phyloP scores from a whole-genome alignment of 2,329 filamentous ascomycete genomes.

The Paecilomyces dactylethromorphus region DNA sequence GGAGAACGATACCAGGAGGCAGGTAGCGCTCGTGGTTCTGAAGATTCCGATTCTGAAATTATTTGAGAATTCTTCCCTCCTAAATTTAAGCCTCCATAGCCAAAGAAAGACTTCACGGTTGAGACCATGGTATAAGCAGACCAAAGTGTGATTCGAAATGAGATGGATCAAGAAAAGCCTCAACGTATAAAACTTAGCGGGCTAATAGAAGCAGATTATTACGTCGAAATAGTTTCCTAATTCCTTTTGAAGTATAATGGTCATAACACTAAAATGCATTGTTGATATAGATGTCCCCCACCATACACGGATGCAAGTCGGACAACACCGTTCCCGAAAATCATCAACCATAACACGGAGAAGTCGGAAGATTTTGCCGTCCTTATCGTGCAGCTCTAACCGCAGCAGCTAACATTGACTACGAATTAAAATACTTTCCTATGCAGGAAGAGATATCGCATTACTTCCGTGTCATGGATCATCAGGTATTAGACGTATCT shows the following conservation, averaged over 20 bases:
- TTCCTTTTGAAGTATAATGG: neutral
- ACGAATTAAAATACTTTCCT: neutral
- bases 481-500: neutral
- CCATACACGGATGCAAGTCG: neutral
- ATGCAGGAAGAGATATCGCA: neutral
- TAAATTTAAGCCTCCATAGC: neutral
- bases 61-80: neutral
- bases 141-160: neutral
- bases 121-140: neutral
- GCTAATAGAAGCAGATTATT: neutral
- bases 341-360: neutral
- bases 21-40: slow-evolving; percentile 33
- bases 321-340: neutral
- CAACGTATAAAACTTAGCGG: neutral
- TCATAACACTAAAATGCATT: neutral
- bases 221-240: neutral
- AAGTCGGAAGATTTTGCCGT: neutral
- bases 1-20: slow-evolving; percentile 38
- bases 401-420: neutral
- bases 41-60: neutral
- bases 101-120: neutral
- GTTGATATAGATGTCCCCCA: neutral
- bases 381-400: neutral
- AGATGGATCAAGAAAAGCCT: neutral
- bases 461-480: neutral